phyloP scores from a whole-genome alignment of 1,139 yeast species.

The Yamadazyma dushanensis region DNA sequence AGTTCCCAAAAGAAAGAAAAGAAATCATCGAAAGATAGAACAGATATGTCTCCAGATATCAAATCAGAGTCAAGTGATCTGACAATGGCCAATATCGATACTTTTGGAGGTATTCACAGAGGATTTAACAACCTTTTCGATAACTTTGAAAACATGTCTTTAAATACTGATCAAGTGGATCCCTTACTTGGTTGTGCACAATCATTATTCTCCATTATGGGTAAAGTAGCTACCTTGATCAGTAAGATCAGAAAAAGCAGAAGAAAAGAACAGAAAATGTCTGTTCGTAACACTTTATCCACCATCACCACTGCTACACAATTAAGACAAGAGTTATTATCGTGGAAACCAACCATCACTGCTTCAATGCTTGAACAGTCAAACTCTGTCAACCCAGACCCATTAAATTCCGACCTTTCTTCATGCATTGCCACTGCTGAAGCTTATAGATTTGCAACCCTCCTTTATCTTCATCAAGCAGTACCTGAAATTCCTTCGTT shows the following conservation, averaged over 20 bases:
- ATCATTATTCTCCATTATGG: constrained; percentile 60
- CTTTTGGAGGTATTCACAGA: constrained; percentile 12
- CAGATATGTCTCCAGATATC: constrained; percentile 22
- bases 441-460: constrained; percentile 59
- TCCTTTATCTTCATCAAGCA: constrained; percentile 63
- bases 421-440: constrained; percentile 70
- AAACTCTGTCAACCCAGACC: constrained; percentile 15
- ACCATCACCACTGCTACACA: constrained; percentile 57
- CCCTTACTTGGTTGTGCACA: constrained; percentile 70
- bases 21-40: constrained; percentile 6
- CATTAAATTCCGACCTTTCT: constrained; percentile 50
- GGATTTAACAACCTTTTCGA: constrained; percentile 28
- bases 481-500: constrained; percentile 66
- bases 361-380: constrained; percentile 33
- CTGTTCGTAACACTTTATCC: constrained; percentile 38
- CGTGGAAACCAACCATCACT: constrained; percentile 54
- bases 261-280: constrained; percentile 11
- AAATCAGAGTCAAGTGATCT: constrained; percentile 28
- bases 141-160: constrained; percentile 29
- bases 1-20: constrained; percentile 17
- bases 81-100: constrained; percentile 16
- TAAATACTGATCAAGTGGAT: constrained; percentile 47
- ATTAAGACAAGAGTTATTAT: constrained; percentile 49
- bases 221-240: constrained; percentile 59
- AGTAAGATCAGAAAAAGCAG: constrained; percentile 43